Conservation (phyloP, 2,329 filamentous ascomycete genomes). For the Sarocladiaceae sp. region DNA sequence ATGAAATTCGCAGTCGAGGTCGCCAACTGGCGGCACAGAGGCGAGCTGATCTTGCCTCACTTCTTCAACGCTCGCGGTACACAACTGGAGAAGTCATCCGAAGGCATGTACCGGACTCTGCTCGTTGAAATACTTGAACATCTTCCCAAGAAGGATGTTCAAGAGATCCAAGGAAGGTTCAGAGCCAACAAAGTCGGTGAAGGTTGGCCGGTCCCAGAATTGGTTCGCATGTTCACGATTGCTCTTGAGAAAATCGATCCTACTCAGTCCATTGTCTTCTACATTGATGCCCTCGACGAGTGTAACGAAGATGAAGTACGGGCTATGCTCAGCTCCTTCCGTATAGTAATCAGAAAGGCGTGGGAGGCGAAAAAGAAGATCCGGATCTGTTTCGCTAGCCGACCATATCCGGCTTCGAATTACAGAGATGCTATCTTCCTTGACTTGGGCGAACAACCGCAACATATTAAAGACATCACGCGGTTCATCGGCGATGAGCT, state of each 20-base stretch:
- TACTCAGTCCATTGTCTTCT: background rate
- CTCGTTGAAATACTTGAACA: constrained; percentile 34
- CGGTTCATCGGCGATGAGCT: constrained; percentile 20
- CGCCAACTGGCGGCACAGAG: background rate
- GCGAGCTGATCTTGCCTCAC: constrained; percentile 29
- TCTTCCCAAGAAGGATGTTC: background rate
- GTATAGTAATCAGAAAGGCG: constrained; percentile 28
- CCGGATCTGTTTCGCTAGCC: constrained; percentile 37
- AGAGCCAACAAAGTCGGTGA: too few species aligned
- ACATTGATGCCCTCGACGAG: constrained; percentile 42
- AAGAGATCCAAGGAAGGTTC: background rate
- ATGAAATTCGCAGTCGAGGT: constrained; percentile 10
- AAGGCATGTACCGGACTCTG: constrained; percentile 47
- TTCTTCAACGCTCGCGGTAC: constrained; percentile 48
- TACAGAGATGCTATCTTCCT: constrained; percentile 23
- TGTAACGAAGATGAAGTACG: constrained; percentile 37
- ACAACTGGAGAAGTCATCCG: constrained; percentile 36
- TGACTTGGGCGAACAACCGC: constrained; percentile 28
- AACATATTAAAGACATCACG: constrained; percentile 30
- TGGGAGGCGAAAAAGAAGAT: constrained; percentile 17
- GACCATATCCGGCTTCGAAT: constrained; percentile 40
- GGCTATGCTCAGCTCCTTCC: constrained; percentile 39
- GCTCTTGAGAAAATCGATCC: background rate
- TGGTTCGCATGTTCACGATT: background rate
- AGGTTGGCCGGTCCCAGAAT: background rate